These are phyloP conservation scores for Gillenia trifoliata DNA, from an alignment of 306 rosid genomes.

Conservation along the genomic window DNA sequence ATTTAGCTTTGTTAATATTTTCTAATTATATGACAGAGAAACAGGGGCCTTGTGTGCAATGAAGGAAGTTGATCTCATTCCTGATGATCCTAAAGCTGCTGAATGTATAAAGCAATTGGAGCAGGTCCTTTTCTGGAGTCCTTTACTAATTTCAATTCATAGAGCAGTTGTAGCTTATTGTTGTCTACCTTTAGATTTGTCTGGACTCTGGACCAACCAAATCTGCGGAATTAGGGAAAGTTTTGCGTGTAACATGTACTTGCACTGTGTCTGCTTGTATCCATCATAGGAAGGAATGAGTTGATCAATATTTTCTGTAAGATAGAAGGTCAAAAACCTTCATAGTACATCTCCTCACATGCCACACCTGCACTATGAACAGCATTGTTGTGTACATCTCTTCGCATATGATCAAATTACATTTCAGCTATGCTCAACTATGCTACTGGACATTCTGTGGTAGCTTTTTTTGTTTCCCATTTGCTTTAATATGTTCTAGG, in stretches of 20 bases:
- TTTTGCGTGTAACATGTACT: not conserved
- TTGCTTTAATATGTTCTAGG: slow-evolving; percentile 1
- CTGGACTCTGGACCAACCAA: not conserved
- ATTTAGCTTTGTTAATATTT: slow-evolving; percentile 4
- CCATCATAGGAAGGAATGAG: not conserved
- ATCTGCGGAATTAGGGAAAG: not conserved
- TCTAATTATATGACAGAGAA: slow-evolving; percentile 42
- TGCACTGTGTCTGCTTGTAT: not conserved
- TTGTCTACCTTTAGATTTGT: not conserved
- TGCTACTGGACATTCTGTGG: not conserved
- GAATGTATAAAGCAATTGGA: slow-evolving; percentile 81
- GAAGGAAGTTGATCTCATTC: slow-evolving; percentile 94
- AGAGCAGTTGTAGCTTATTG: not conserved
- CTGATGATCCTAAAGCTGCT: slow-evolving; percentile 82
- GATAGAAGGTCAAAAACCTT: not conserved
- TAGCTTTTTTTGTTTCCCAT: not conserved
- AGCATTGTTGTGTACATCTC: not conserved
- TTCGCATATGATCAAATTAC: not conserved
- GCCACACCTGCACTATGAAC: not conserved
- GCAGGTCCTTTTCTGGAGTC: slow-evolving; percentile 53
- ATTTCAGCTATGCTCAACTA: not conserved
- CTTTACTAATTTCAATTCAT: not conserved
- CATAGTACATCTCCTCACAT: not conserved
- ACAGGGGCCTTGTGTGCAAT: slow-evolving; percentile 95
- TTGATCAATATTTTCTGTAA: not conserved